Conservation (phyloP, 176 grass and related monocot species). For the Tuctoria greenei region DNA sequence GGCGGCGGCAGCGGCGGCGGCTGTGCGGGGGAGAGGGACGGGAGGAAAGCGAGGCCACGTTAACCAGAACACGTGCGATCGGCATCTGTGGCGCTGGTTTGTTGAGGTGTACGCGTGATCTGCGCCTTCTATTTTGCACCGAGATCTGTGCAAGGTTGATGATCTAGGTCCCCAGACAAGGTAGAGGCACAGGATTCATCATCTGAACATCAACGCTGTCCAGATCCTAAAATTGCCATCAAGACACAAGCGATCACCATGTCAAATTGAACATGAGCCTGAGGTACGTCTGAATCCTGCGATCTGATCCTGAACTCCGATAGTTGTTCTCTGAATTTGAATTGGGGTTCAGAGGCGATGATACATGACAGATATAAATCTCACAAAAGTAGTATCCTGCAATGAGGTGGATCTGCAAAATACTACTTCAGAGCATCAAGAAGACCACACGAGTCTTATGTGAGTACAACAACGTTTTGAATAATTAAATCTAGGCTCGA, state of each 20-base stretch:
- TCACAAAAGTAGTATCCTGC: no score
- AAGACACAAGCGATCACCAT: not conserved
- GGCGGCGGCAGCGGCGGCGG: slow-evolving; percentile 16
- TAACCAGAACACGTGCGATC: not conserved
- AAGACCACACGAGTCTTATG: not conserved
- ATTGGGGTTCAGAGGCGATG: not conserved
- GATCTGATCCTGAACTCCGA: not conserved
- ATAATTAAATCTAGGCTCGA: not conserved
- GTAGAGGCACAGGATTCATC: not conserved
- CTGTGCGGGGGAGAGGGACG: not conserved
- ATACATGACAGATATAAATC: not conserved
- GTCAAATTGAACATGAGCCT: not conserved
- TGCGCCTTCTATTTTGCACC: not conserved
- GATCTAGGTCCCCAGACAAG: not conserved
- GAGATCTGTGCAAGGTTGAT: not conserved
- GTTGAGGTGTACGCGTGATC: not conserved
- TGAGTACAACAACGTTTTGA: not conserved
- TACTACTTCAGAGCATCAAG: no score
- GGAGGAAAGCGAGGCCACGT: slow-evolving; percentile 21
- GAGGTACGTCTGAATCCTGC: not conserved
- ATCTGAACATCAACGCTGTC: not conserved
- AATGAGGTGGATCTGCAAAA: no score
- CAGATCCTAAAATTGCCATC: not conserved
- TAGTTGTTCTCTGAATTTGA: not conserved
- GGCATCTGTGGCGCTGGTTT: not conserved